These are phyloP conservation scores for Dichotomocladium elegans DNA, from an alignment of 371 early-diverging fungal genomes.

Conservation along the genomic window DNA sequence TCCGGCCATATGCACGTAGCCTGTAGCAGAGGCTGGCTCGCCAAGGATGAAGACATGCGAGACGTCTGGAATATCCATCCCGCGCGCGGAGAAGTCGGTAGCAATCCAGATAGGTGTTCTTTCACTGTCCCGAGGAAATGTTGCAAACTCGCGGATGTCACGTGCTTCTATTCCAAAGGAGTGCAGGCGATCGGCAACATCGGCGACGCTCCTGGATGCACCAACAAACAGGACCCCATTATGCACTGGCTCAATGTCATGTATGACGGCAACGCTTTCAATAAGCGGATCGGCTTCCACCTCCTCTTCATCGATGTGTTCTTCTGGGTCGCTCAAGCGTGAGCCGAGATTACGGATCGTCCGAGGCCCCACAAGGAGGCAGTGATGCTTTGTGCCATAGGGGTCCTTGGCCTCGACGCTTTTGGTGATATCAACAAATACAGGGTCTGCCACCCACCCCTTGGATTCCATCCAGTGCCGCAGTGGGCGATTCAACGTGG, in stretches of 20 bases:
- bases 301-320: background rate
- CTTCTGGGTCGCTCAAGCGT: constrained; percentile 22
- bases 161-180: constrained; percentile 16
- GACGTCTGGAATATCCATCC: constrained; percentile 83
- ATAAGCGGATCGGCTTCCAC: constrained; percentile 29
- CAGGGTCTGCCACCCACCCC: constrained; percentile 54
- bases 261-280: constrained; percentile 53
- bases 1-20: constrained; percentile 86
- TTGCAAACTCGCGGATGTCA: constrained; percentile 25
- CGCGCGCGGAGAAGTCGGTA: constrained; percentile 79
- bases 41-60: constrained; percentile 85
- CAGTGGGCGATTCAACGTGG: constrained; percentile 68
- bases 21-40: constrained; percentile 52
- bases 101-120: constrained; percentile 49
- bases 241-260: constrained; percentile 43
- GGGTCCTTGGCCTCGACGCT: background rate
- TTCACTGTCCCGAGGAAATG: background rate
- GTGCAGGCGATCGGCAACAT: constrained; percentile 22
- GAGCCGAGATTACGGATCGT: constrained; percentile 48
- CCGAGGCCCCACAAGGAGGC: constrained; percentile 49
- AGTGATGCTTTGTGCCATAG: constrained; percentile 38
- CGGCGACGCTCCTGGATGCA: constrained; percentile 17
- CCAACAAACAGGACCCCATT: constrained; percentile 62
- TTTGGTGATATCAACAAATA: constrained; percentile 60
- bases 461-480: constrained; percentile 50